phyloP scores from a whole-genome alignment of 495 filamentous ascomycete genomes.

The Penicillium lividum region DNA sequence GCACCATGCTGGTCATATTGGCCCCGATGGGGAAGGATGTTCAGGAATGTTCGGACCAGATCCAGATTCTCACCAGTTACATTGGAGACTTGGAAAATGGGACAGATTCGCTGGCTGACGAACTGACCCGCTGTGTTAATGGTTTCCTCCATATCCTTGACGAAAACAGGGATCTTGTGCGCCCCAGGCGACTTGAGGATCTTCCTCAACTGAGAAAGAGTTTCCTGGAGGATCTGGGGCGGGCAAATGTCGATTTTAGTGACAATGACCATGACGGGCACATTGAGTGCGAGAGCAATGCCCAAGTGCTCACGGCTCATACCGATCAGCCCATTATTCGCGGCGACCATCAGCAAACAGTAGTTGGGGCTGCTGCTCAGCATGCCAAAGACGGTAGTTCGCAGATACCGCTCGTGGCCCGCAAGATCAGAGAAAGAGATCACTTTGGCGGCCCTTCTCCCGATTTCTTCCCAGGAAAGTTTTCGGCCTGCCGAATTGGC shows the following conservation, averaged over 20 bases:
- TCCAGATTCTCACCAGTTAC: slow-evolving; percentile 87
- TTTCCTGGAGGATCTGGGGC: slow-evolving; percentile 92
- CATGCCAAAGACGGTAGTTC: slow-evolving; percentile 95
- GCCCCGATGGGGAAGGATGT: slow-evolving; percentile 93
- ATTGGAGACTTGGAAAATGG: slow-evolving; percentile 97
- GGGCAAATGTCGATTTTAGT: slow-evolving; percentile 99
- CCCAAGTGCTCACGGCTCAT: slow-evolving; percentile 99
- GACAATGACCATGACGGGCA: slow-evolving; percentile 96
- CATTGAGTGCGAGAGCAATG: slow-evolving; percentile 91
- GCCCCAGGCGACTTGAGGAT: slow-evolving; percentile 94
- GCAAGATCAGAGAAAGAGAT: slow-evolving; percentile 96
- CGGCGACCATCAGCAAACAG: slow-evolving; percentile 96
- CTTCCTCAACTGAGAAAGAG: slow-evolving; percentile 84
- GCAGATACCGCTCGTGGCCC: slow-evolving; percentile 91
- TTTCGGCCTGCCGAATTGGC: slow-evolving; percentile 80
- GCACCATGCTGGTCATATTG: slow-evolving; percentile 85
- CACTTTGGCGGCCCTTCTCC: slow-evolving; percentile 89
- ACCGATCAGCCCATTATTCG: slow-evolving; percentile 94
- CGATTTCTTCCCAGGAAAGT: slow-evolving; percentile 97
- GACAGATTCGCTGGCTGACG: slow-evolving; percentile 91
- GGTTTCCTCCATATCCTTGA: slow-evolving; percentile 87
- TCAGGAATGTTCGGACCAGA: slow-evolving; percentile 84
- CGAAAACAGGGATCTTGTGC: slow-evolving; percentile 95
- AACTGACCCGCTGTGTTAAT: slow-evolving; percentile 96
- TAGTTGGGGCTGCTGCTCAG: slow-evolving; percentile 96